phyloP scores from a whole-genome alignment of 495 filamentous ascomycete species.

The Lepidopterella palustris region DNA sequence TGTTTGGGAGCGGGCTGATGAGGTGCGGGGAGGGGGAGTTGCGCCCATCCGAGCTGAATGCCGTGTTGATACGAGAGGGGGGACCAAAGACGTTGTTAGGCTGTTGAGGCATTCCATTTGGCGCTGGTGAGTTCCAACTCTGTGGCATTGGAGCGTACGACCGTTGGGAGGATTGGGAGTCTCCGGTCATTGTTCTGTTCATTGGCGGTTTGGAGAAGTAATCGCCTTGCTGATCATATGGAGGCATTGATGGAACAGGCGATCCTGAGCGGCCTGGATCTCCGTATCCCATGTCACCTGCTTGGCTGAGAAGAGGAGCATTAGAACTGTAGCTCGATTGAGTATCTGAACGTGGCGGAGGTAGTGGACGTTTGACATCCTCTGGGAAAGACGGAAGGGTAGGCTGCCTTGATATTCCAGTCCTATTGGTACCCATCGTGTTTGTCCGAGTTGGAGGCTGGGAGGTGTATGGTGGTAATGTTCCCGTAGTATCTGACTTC shows the following conservation, averaged over 20 bases:
- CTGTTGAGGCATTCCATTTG: constrained; percentile 1
- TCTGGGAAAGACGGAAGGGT: constrained; percentile 41
- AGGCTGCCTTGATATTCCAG: constrained; percentile 29
- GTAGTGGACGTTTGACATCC: constrained; percentile 27
- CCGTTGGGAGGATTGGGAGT: constrained; percentile 2
- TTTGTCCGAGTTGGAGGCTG: constrained; percentile 45
- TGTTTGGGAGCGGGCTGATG: constrained; percentile 13
- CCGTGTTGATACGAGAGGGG: constrained; percentile 14
- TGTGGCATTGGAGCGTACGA: constrained; percentile 24
- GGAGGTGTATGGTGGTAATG: constrained; percentile 56
- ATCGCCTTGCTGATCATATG: constrained; percentile 19
- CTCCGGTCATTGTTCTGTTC: constrained; percentile 8
- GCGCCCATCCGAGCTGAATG: not conserved
- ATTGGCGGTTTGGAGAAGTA: constrained; percentile 9
- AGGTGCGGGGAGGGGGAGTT: constrained; percentile 20
- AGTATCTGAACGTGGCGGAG: constrained; percentile 41
- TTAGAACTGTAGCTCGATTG: constrained; percentile 50
- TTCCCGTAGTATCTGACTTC: constrained; percentile 13
- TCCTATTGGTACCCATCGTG: constrained; percentile 25
- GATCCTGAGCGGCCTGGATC: constrained; percentile 17
- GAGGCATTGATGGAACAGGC: constrained; percentile 26
- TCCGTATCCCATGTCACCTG: constrained; percentile 51
- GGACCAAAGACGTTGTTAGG: not conserved
- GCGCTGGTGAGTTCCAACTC: constrained; percentile 15
- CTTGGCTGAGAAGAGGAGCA: constrained; percentile 51